These are phyloP conservation scores for Cucurbitaria berberidis DNA, from an alignment of 2,329 filamentous ascomycete species.

Conservation along the genomic window DNA sequence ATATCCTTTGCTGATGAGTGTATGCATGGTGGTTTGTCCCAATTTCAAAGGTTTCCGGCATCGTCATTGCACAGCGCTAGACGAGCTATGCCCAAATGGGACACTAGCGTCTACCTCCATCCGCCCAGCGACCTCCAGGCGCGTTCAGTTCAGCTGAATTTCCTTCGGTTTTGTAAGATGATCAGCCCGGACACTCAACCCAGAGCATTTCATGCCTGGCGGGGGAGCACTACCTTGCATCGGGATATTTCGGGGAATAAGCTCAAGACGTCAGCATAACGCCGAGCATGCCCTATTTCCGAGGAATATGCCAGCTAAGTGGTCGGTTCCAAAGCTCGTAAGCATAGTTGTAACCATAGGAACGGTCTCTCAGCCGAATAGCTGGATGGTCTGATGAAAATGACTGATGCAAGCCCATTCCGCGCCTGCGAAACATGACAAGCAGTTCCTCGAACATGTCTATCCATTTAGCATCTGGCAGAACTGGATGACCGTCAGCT, in stretches of 20 bases:
- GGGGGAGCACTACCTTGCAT: slow-evolving; percentile 7
- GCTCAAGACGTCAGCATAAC: slow-evolving; percentile 8
- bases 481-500: slow-evolving; percentile 1
- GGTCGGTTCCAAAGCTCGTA: slow-evolving; percentile 8
- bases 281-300: slow-evolving; percentile 7
- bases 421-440: slow-evolving; percentile 8
- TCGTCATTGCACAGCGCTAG: slow-evolving; percentile 9
- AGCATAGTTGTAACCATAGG: slow-evolving; percentile 7
- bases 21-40: slow-evolving; percentile 8
- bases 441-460: slow-evolving; percentile 8
- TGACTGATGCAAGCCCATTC: slow-evolving; percentile 8
- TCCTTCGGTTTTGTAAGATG: slow-evolving; percentile 8
- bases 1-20: slow-evolving; percentile 7
- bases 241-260: slow-evolving; percentile 8
- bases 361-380: slow-evolving; percentile 8
- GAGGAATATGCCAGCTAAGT: slow-evolving; percentile 9
- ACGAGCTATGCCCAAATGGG: slow-evolving; percentile 9
- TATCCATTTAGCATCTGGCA: slow-evolving; percentile 9
- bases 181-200: slow-evolving; percentile 6
- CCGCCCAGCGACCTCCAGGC: slow-evolving; percentile 7
- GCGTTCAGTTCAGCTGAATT: slow-evolving; percentile 8
- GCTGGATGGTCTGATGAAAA: slow-evolving; percentile 8
- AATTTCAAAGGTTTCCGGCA: slow-evolving; percentile 8
- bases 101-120: slow-evolving; percentile 8
- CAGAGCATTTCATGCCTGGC: slow-evolving; percentile 6